phyloP scores from a whole-genome alignment of 805 yeast genomes.

The Nakazawaea ishiwadae region DNA sequence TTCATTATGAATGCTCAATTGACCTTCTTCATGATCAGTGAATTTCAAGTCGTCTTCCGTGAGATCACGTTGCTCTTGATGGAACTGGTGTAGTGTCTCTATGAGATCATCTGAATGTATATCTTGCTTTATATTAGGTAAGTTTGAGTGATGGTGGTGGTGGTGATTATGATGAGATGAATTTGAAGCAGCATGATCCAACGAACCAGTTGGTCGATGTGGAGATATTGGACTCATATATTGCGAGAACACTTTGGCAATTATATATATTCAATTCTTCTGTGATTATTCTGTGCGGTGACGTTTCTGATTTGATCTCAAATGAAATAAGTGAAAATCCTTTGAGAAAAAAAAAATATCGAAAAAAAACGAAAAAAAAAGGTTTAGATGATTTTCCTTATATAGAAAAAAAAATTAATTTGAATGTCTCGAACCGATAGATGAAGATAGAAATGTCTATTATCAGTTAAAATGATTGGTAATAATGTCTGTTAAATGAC shows the following conservation, averaged over 20 bases:
- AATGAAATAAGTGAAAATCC: too few species aligned
- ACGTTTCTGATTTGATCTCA: neutral
- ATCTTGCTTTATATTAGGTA: slow-evolving; percentile 9
- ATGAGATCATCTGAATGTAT: slow-evolving; percentile 9
- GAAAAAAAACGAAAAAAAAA: too few species aligned
- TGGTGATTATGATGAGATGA: too few species aligned
- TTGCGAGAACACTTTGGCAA: neutral
- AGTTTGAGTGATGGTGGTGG: neutral
- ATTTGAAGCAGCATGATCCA: neutral
- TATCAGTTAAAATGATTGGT: too few species aligned
- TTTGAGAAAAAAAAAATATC: too few species aligned
- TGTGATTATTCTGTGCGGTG: neutral
- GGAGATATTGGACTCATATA: slow-evolving; percentile 11
- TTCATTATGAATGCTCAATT: too few species aligned
- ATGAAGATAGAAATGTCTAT: too few species aligned
- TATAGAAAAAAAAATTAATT: too few species aligned
- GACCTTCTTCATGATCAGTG: neutral
- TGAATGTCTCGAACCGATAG: too few species aligned
- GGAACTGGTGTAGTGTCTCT: slow-evolving; percentile 11
- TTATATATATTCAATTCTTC: neutral
- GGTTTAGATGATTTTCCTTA: too few species aligned
- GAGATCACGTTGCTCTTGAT: slow-evolving; percentile 6
- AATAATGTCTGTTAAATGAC: too few species aligned
- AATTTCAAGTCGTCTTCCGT: neutral
- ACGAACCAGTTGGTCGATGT: neutral